Conservation (phyloP, 495 filamentous ascomycete genomes). For the Aspergillus mulundensis region DNA sequence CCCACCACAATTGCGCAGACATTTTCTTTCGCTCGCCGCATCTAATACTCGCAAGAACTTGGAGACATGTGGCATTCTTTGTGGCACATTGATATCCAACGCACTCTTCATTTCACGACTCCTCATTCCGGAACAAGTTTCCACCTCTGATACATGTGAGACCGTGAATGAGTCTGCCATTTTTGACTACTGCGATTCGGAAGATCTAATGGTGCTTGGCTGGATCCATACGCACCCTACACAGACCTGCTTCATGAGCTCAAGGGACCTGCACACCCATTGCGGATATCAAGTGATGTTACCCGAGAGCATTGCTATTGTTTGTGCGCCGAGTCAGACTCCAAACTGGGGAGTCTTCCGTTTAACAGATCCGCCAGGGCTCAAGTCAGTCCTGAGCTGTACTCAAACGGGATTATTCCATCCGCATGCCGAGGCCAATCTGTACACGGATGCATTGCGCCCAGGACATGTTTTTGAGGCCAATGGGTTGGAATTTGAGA, state of each 20-base stretch:
- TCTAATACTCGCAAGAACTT: conserved; percentile 75
- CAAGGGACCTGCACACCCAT: conserved; percentile 88
- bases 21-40: conserved; percentile 67
- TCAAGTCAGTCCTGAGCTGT: conserved; percentile 75
- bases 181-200: conserved; percentile 79
- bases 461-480: conserved; percentile 86
- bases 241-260: conserved; percentile 98
- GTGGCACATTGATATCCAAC: conserved; percentile 85
- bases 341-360: conserved; percentile 92
- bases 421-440: conserved; percentile 62
- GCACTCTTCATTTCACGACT: conserved; percentile 85
- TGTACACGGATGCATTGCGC: conserved; percentile 80
- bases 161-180: conserved; percentile 78
- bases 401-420: conserved; percentile 76
- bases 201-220: conserved; percentile 84
- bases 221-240: conserved; percentile 99
- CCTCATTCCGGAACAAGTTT: conserved; percentile 85
- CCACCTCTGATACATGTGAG: conserved; percentile 90
- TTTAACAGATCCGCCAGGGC: conserved; percentile 85
- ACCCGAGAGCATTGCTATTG: conserved; percentile 92
- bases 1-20: conserved; percentile 63
- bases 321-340: conserved; percentile 79
- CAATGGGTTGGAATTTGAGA: conserved; percentile 66
- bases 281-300: conserved; percentile 90
- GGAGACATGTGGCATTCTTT: conserved; percentile 93